Conservation (phyloP, 202 grass and related monocot species). For the Setaria italica region DNA sequence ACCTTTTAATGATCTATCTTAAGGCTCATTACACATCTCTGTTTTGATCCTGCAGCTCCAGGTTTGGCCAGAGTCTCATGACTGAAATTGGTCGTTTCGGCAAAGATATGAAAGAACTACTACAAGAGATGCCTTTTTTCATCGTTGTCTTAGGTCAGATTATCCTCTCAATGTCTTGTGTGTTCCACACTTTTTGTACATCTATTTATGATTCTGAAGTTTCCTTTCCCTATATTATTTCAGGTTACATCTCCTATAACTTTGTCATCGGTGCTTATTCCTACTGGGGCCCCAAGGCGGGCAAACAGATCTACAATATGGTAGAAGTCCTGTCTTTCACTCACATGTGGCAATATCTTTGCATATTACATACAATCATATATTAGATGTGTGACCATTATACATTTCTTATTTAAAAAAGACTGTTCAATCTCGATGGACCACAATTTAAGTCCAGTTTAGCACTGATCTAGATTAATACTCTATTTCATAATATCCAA, state of each 20-base stretch:
- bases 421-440: not conserved
- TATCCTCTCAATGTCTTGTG: not conserved
- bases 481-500: not conserved
- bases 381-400: conserved; percentile 16
- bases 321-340: conserved; percentile 53
- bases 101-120: conserved; percentile 85
- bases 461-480: conserved; percentile 27
- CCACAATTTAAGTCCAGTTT: not conserved
- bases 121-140: conserved; percentile 80
- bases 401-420: conserved; percentile 28
- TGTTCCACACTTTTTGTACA: conserved; percentile 18
- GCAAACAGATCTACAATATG: conserved; percentile 92
- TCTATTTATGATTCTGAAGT: conserved; percentile 5
- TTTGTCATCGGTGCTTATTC: conserved; percentile 99
- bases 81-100: conserved; percentile 67
- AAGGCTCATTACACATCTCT: conserved; percentile 10
- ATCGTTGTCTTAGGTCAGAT: conserved; percentile 79
- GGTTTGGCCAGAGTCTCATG: conserved; percentile 55
- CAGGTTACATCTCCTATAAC: conserved; percentile 97
- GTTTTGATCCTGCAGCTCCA: conserved; percentile 57
- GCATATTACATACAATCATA: not conserved
- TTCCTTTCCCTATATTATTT: conserved; percentile 28
- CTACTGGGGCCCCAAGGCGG: conserved; percentile 98
- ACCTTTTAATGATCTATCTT: conserved; percentile 10
- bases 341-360: not conserved